These are phyloP conservation scores for Saturnispora quitensis DNA, from an alignment of 805 yeast species.

Conservation along the genomic window DNA sequence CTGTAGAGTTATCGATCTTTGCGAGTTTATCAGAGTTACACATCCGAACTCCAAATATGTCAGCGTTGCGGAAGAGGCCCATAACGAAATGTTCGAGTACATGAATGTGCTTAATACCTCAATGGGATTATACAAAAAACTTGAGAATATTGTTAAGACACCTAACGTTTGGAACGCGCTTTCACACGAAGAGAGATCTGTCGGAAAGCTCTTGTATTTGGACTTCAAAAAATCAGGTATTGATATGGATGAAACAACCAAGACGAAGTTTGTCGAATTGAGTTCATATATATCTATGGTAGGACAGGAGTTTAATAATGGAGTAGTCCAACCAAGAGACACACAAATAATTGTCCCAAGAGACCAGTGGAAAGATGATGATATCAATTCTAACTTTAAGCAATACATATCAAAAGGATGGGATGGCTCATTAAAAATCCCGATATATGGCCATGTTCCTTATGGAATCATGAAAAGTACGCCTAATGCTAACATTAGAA, in stretches of 20 bases:
- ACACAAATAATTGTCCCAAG: conserved; percentile 23
- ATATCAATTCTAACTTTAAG: conserved; percentile 18
- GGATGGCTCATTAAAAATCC: conserved; percentile 39
- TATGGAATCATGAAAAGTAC: conserved; percentile 55
- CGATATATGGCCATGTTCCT: conserved; percentile 56
- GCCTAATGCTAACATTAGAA: conserved; percentile 46
- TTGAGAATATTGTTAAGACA: conserved; percentile 42
- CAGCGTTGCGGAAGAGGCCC: conserved; percentile 77
- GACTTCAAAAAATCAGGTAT: conserved; percentile 92
- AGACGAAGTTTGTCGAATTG: conserved; percentile 62
- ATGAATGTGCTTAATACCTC: conserved; percentile 91
- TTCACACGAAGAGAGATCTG: conserved; percentile 69
- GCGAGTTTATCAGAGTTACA: conserved; percentile 82
- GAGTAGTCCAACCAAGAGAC: conserved; percentile 28
- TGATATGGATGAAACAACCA: conserved; percentile 55
- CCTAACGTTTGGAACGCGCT: conserved; percentile 30
- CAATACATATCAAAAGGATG: conserved; percentile 21
- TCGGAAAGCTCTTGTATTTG: conserved; percentile 67
- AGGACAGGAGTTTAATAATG: conserved; percentile 68
- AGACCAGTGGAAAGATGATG: conserved; percentile 24
- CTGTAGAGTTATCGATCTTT: conserved; percentile 88
- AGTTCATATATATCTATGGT: conserved; percentile 73
- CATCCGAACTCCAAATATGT: conserved; percentile 72
- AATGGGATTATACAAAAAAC: conserved; percentile 52
- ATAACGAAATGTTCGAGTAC: conserved; percentile 81